A percentile compares a stretch with the other conserved stretches of the same genome.
Evolutionary conservation across 495 filamentous ascomycete species (phyloP).

Genomic region (Hyaloscypha hepaticicola): DNA sequence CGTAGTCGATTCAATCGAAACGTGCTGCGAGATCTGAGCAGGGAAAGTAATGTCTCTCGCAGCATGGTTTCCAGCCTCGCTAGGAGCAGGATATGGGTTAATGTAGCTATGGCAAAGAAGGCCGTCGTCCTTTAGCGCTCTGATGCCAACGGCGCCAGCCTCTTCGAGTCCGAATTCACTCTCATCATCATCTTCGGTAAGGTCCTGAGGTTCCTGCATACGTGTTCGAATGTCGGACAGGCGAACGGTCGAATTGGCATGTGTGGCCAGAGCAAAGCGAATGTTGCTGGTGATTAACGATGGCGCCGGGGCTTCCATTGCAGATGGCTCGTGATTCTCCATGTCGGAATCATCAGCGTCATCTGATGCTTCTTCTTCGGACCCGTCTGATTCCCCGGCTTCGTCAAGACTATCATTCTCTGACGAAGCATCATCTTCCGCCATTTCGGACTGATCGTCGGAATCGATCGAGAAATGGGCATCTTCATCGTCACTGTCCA

Average conservation of each 20-base stretch:
- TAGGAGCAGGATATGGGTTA: neutral
- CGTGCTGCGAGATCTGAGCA: neutral
- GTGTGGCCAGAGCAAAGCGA: conserved; percentile 10
- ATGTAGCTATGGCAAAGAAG: neutral
- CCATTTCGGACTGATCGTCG: conserved; percentile 18
- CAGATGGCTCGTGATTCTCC: neutral
- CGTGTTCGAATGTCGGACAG: conserved; percentile 5
- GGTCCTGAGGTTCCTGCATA: neutral
- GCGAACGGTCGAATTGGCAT: conserved; percentile 8
- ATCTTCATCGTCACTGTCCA: conserved; percentile 32
- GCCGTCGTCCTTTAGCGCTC: conserved; percentile 19
- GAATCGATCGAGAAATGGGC: conserved; percentile 36
- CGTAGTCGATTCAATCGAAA: neutral
- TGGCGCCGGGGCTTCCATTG: neutral
- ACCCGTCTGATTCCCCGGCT: neutral
- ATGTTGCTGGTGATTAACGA: neutral
- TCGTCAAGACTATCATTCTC: conserved; percentile 11
- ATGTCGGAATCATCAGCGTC: conserved; percentile 22
- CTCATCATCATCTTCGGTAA: conserved; percentile 19
- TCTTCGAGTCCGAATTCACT: conserved; percentile 30
- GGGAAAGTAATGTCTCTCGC: neutral
- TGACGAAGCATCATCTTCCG: conserved; percentile 5
- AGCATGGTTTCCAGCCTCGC: neutral
- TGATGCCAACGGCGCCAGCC: conserved; percentile 26
- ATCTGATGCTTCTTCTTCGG: conserved; percentile 35